Base-by-base conservation (phyloP, 2,329 filamentous ascomycete species). In the Blastomyces gilchristii region DNA sequence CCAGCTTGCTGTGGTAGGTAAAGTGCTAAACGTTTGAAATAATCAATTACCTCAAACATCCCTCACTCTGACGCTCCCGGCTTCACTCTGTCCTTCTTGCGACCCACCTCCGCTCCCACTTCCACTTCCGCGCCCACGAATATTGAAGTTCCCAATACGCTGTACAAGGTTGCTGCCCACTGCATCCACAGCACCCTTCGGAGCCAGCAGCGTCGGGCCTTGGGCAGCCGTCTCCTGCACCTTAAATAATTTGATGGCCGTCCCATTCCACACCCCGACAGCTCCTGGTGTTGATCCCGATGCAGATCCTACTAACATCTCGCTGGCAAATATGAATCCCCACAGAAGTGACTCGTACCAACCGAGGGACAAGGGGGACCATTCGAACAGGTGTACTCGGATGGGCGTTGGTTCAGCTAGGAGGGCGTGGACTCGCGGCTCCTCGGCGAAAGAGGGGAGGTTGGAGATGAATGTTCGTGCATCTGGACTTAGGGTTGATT, bases 271-370 rank as follows among this genome's bases (percentile, higher is more conserved):
- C 1, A 97, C 87, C 8, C 94, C 93, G 41, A 92, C 90, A 1
- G 90, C 92, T 39, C 92, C 92, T 72, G 88, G 92, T 0, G 88
- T 85, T 18, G 74, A 74, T 41, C 76, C 76, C 25, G 73, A 71
- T 41, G 74, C 73, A 6, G 76, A 73, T 4, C 75, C 76, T 14
- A 78, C 77, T 63, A 91, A 86, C 86, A 96, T 90, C 77, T 99
- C 94, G 69, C 87, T 87, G 37, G 89, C 87, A 73, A 97, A 97
- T 61, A 97, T 86, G 69, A 97, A 90, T 18, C 91, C 87, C 94
- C 94, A 99, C 11, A 99, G 81, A 14, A 97, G 81, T 5, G 90
- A 93, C 75, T 97, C 91, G 74, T 97, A 97, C 94, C 94, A 97
- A 58, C 92, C 93, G 60, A 97, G 81, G 0, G 90, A 89, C 43